These are phyloP conservation scores for Umbellularia californica DNA, from an alignment of 164 flowering plant genomes.

Conservation along the genomic window DNA sequence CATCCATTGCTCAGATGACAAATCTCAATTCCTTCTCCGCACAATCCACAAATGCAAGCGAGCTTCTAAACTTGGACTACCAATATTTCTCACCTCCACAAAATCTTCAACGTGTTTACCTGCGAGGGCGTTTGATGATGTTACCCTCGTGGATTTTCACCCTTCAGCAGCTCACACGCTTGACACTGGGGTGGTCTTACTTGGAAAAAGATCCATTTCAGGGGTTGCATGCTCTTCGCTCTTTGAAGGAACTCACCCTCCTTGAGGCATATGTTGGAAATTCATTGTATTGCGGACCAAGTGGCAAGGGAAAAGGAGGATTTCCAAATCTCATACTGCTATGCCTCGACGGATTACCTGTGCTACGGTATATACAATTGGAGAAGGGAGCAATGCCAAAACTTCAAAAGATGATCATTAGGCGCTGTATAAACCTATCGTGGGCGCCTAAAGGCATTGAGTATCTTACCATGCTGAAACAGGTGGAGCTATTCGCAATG, in stretches of 20 bases:
- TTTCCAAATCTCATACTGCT: background rate
- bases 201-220: background rate
- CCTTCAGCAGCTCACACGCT: background rate
- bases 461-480: background rate
- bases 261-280: background rate
- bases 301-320: background rate
- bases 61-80: background rate
- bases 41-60: background rate
- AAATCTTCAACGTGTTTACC: background rate
- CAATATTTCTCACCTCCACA: background rate
- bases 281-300: background rate
- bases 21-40: background rate
- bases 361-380: background rate
- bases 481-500: background rate
- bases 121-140: background rate
- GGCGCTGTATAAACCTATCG: background rate
- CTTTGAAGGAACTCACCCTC: background rate
- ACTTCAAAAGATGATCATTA: background rate
- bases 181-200: background rate
- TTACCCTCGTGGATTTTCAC: background rate
- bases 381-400: background rate
- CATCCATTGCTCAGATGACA: background rate
- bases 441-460: background rate
- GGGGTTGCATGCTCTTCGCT: background rate
- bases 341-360: background rate